phyloP scores from a whole-genome alignment of 108 stramenopile genomes.

The Cyclotella kingstonii region DNA sequence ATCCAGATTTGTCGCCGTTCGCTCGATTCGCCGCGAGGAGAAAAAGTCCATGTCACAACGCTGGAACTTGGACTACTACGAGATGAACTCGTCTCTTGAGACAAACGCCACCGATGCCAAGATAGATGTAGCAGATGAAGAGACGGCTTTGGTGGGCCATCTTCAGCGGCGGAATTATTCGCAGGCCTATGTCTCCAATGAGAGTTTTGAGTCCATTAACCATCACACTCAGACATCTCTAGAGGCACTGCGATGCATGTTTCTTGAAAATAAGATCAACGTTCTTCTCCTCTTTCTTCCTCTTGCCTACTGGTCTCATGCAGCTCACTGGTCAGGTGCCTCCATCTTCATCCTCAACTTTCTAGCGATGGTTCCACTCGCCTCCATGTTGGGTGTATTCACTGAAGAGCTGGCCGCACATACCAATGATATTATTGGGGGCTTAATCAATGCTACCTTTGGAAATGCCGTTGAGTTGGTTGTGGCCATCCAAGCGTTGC shows the following conservation, averaged over 20 bases:
- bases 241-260: conserved; percentile 40
- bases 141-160: not conserved
- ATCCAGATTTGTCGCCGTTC: conserved; percentile 7
- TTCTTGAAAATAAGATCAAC: conserved; percentile 66
- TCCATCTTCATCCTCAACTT: conserved; percentile 90
- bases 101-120: not conserved
- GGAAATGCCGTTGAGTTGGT: conserved; percentile 96
- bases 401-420: conserved; percentile 96
- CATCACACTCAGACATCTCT: no score
- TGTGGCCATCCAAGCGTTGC: conserved; percentile 81
- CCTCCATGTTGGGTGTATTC: conserved; percentile 90
- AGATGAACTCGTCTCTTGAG: not conserved
- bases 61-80: not conserved
- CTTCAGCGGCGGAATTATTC: not conserved
- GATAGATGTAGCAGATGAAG: conserved; percentile 1
- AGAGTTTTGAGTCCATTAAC: no score
- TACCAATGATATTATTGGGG: conserved; percentile 94
- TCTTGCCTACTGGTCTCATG: conserved; percentile 59
- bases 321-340: conserved; percentile 52
- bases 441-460: conserved; percentile 96
- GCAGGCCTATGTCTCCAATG: not conserved
- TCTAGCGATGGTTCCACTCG: conserved; percentile 91
- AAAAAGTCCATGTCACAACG: conserved; percentile 2
- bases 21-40: conserved; percentile 16
- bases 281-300: conserved; percentile 66